These are phyloP conservation scores for Poteriospumella lacustris DNA, from an alignment of 108 stramenopile genomes.

Conservation along the genomic window DNA sequence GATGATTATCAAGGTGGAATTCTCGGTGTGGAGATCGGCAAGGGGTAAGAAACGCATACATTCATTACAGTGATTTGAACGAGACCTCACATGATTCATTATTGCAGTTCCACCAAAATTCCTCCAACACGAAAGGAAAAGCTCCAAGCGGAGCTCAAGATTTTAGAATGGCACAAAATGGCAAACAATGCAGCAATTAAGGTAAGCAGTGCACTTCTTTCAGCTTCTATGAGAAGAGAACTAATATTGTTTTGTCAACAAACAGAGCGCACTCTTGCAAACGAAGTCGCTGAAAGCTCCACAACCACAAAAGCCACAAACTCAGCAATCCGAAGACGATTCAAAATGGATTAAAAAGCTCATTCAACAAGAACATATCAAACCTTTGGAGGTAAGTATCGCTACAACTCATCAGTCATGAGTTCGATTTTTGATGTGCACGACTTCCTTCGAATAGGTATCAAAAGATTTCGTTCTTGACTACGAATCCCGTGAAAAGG, in stretches of 20 bases:
- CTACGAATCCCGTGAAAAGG: not conserved
- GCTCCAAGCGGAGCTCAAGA: slow-evolving; percentile 15
- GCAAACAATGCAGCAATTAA: slow-evolving; percentile 27
- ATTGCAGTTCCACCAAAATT: not conserved
- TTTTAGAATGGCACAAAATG: slow-evolving; percentile 29
- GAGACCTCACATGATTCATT: too few species aligned
- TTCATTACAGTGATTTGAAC: too few species aligned
- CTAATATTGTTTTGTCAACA: too few species aligned
- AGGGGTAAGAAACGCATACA: too few species aligned
- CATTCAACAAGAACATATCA: slow-evolving; percentile 12
- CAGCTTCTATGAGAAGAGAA: not conserved
- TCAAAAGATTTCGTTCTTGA: slow-evolving; percentile 16
- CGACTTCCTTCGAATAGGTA: too few species aligned
- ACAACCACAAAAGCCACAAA: too few species aligned
- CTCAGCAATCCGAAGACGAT: not conserved
- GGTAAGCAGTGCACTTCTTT: not conserved
- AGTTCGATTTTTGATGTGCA: too few species aligned
- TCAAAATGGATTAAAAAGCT: slow-evolving; percentile 5
- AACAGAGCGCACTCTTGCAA: not conserved
- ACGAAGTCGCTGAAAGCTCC: not conserved
- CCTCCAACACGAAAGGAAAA: slow-evolving; percentile 15
- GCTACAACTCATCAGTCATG: too few species aligned
- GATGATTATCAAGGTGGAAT: too few species aligned
- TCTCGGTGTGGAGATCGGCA: too few species aligned
- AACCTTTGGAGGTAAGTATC: slow-evolving; percentile 24